phyloP scores from a whole-genome alignment of 495 filamentous ascomycete genomes.

The Aspergillus kassunensis region DNA sequence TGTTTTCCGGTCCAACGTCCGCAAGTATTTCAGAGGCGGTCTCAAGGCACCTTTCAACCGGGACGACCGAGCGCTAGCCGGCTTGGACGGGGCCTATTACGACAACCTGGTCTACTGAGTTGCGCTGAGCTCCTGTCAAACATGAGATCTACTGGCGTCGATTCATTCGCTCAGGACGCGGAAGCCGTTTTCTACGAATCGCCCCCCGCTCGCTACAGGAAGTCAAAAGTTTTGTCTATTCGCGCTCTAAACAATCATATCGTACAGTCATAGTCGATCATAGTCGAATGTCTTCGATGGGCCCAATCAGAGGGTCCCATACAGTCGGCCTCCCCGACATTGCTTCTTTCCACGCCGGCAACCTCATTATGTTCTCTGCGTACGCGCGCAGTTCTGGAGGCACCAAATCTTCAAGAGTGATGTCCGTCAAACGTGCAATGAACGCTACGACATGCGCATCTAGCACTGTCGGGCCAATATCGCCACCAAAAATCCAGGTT shows the following conservation, averaged over 20 bases:
- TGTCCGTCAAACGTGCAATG: constrained; percentile 6
- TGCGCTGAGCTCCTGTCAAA: too few relatives aligned
- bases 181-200: too few relatives aligned
- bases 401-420: constrained; percentile 8
- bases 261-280: background rate
- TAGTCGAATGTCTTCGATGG: constrained; percentile 7
- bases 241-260: background rate
- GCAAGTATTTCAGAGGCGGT: constrained; percentile 43
- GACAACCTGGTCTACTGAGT: constrained; percentile 20
- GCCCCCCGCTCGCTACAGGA: too few relatives aligned
- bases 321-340: constrained; percentile 9
- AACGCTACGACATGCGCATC: constrained; percentile 13
- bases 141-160: too few relatives aligned
- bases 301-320: constrained; percentile 8
- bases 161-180: too few relatives aligned
- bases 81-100: constrained; percentile 49
- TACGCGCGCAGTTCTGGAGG: constrained; percentile 7
- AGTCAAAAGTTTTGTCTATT: too few relatives aligned
- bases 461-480: constrained; percentile 11
- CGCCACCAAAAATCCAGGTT: constrained; percentile 13
- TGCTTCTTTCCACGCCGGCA: constrained; percentile 7
- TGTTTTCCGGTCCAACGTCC: constrained; percentile 47
- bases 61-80: constrained; percentile 46
- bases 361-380: background rate
- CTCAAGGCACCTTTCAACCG: constrained; percentile 49